Conservation (phyloP, 768 basidiomycete genomes). For the Panus rudis region DNA sequence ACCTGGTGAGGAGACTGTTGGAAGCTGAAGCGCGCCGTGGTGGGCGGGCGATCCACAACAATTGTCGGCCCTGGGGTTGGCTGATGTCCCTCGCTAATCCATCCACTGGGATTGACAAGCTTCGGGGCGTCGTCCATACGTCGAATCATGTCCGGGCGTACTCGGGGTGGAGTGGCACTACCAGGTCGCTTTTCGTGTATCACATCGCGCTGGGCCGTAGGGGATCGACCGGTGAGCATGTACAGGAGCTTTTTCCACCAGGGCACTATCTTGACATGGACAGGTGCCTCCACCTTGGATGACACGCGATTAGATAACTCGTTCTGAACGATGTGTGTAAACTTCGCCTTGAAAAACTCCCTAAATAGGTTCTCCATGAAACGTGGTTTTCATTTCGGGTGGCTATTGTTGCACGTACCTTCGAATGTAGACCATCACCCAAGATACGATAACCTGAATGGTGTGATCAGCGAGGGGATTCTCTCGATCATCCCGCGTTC, state of each 20-base stretch:
- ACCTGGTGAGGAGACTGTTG: too few relatives aligned
- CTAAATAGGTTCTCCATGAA: constrained; percentile 28
- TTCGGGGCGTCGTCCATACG: constrained; percentile 63
- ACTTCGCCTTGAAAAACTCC: constrained; percentile 65
- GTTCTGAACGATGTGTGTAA: constrained; percentile 47
- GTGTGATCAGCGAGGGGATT: not conserved
- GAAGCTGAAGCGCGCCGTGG: too few relatives aligned
- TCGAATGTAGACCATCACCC: constrained; percentile 76
- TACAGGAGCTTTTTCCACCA: constrained; percentile 13
- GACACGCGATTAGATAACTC: constrained; percentile 25
- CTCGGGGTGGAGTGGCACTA: constrained; percentile 1
- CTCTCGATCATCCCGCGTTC: too few relatives aligned
- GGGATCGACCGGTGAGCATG: not conserved
- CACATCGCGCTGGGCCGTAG: not conserved
- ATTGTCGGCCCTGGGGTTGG: too few relatives aligned
- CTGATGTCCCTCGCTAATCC: constrained; percentile 48
- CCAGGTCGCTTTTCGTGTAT: constrained; percentile 7
- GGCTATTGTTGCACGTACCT: constrained; percentile 33
- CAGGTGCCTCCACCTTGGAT: constrained; percentile 8
- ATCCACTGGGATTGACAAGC: constrained; percentile 68
- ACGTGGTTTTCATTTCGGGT: too few relatives aligned
- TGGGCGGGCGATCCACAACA: too few relatives aligned
- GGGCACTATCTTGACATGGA: constrained; percentile 18
- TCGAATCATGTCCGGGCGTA: constrained; percentile 73
- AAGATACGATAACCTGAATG: constrained; percentile 65